Conservation (phyloP, 139 green algal species). For the Volvox reticuliferus region DNA sequence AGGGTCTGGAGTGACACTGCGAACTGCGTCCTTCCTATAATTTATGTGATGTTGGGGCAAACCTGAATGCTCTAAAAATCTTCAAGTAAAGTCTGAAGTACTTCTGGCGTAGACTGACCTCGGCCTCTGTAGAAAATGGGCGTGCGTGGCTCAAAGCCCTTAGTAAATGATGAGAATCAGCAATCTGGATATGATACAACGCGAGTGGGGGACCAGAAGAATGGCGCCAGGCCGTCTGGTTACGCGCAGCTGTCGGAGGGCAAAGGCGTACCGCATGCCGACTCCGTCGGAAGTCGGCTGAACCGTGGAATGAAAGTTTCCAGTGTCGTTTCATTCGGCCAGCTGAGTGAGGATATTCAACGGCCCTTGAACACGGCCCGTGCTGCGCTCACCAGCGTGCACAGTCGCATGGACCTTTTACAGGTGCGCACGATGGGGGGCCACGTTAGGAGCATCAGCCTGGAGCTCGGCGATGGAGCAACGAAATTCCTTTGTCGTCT, state of each 20-base stretch:
- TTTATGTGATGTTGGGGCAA: too few relatives aligned
- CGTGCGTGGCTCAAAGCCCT: constrained; percentile 3
- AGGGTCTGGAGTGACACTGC: too few relatives aligned
- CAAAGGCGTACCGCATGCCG: neutral
- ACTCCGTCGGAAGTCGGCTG: neutral
- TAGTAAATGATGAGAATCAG: neutral
- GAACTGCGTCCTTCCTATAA: too few relatives aligned
- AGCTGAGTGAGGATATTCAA: neutral
- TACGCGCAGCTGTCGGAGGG: neutral
- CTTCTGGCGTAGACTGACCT: too few relatives aligned
- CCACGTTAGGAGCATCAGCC: too few relatives aligned
- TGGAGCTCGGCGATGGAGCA: too few relatives aligned
- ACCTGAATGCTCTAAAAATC: too few relatives aligned
- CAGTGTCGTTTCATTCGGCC: neutral
- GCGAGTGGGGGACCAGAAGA: neutral
- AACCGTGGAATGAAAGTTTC: constrained; percentile 5
- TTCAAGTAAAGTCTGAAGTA: too few relatives aligned
- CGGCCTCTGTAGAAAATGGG: neutral
- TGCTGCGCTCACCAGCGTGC: constrained; percentile 24
- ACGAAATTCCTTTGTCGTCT: too few relatives aligned
- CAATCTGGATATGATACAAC: neutral
- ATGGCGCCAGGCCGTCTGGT: neutral
- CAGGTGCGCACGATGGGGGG: neutral
- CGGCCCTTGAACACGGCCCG: constrained; percentile 15
- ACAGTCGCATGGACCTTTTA: constrained; percentile 35